Base-by-base conservation (phyloP, 2,329 filamentous ascomycete genomes). In the Dactylonectria macrodidyma region DNA sequence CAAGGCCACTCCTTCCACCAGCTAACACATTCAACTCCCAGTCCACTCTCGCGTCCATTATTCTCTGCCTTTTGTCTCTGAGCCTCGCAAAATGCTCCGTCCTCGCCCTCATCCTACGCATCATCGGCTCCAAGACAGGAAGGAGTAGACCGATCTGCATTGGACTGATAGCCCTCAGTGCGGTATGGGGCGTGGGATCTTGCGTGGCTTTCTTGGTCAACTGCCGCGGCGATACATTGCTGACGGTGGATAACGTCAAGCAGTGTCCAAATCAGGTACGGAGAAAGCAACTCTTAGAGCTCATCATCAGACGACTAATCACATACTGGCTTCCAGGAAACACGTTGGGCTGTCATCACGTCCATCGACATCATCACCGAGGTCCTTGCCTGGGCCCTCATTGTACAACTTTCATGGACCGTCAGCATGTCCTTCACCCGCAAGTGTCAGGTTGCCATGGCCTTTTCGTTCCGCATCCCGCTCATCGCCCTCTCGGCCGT, bases 51-150 rank as follows among this genome's bases (percentile, higher is more conserved):
- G 68, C 68, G 0, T 61, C 72, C 6, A 46, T 50, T 3, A 62
- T 74, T 1, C 62, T 74, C 1, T 59, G 24, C 24, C 56, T 73
- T 16, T 2, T 73, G 1, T 26, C 59, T 6, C 9, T 74, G 0
- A 52, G 59, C 10, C 34, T 74, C 3, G 66, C 72, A 0, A 74
- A 74, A 38, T 73, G 70, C 7, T 74, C 72, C 0, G 58, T 74
- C 1, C 72, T 74, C 36, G 72, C 72, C 8, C 72, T 74, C 3
- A 58, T 74, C 4, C 64, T 71, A 12, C 72, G 72, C 0, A 74
- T 74, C 22, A 70, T 74, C 2, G 65, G 65, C 10, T 60, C 70
- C 34, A 74, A 64, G 10, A 59, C 70, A 4, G 72, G 72, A 0
- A 71, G 44, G 10, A 74, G 65, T 4, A 71, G 57, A 22, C 5